Percentiles rank a stretch among this genome's conserved stretches.
phyloP scores from a whole-genome alignment of 176 grass and related monocot genomes.

The Hsuehochloa calcarea region DNA sequence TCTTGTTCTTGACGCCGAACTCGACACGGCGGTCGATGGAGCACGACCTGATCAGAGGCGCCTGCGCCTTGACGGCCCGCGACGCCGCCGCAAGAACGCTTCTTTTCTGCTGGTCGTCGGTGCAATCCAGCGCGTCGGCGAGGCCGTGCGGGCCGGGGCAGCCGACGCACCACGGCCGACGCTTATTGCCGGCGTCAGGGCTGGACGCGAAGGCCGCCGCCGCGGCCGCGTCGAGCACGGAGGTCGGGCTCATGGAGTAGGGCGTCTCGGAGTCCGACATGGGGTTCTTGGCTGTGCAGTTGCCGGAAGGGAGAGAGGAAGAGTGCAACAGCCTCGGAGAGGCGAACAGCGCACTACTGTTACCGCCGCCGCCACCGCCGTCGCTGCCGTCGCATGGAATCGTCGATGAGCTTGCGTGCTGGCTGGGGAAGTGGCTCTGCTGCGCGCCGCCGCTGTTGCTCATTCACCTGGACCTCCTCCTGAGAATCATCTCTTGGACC shows the following conservation, averaged over 20 bases:
- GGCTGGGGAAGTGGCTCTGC: slow-evolving; percentile 16
- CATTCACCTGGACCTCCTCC: slow-evolving; percentile 48
- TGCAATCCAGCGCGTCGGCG: slow-evolving; percentile 52
- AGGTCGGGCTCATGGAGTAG: slow-evolving; percentile 58
- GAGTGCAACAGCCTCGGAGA: slow-evolving; percentile 45
- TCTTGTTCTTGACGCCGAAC: slow-evolving; percentile 71
- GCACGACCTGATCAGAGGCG: slow-evolving; percentile 27
- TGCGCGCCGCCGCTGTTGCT: slow-evolving; percentile 28
- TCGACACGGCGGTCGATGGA: slow-evolving; percentile 58
- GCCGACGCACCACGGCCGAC: slow-evolving; percentile 40
- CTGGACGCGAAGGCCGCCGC: background rate
- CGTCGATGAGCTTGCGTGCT: background rate
- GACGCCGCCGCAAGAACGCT: slow-evolving; percentile 28
- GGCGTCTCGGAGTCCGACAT: slow-evolving; percentile 1
- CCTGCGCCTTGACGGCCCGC: slow-evolving; percentile 8
- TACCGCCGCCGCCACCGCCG: background rate
- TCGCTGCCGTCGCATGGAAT: background rate
- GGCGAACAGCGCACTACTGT: slow-evolving; percentile 10
- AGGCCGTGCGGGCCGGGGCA: slow-evolving; percentile 40
- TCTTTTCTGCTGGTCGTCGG: slow-evolving; percentile 1
- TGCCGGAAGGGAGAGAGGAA: slow-evolving; percentile 31
- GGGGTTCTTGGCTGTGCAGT: background rate
- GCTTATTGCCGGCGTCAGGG: slow-evolving; percentile 7
- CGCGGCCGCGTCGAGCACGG: slow-evolving; percentile 44
- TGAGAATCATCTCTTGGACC: slow-evolving; percentile 55